phyloP scores from a whole-genome alignment of 1,139 yeast genomes.

The Spathaspora sp. region DNA sequence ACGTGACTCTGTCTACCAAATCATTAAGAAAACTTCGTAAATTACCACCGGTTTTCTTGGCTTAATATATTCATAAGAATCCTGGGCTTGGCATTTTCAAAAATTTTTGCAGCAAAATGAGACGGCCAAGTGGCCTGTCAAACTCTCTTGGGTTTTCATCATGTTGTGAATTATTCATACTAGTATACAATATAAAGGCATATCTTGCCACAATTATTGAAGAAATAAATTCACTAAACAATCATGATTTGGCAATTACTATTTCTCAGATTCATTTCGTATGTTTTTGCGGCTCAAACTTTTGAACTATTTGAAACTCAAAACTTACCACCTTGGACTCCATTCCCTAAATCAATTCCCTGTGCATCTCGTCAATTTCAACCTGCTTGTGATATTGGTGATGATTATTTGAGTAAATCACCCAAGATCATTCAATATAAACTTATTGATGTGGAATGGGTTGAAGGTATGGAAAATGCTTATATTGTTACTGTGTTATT shows the following conservation, averaged over 20 bases:
- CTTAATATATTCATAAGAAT: no score
- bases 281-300: not conserved
- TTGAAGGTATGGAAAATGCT: not conserved
- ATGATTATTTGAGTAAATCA: not conserved
- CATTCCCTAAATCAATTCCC: not conserved
- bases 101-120: no score
- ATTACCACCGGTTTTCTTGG: no score
- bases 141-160: no score
- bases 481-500: not conserved
- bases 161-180: no score
- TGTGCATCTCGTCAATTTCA: not conserved
- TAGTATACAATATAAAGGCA: no score
- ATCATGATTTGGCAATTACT: not conserved
- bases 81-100: no score
- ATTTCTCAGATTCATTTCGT: not conserved
- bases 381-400: not conserved
- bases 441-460: not conserved
- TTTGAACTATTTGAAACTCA: not conserved
- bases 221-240: no score
- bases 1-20: no score
- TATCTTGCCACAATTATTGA: no score
- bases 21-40: no score
- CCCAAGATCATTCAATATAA: not conserved
- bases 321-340: not conserved
- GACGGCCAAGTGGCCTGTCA: no score